Percentiles rank a stretch among this genome's conserved stretches.
Conservation (phyloP, 2,329 filamentous ascomycete species). For the Cercospora brassicicola region DNA sequence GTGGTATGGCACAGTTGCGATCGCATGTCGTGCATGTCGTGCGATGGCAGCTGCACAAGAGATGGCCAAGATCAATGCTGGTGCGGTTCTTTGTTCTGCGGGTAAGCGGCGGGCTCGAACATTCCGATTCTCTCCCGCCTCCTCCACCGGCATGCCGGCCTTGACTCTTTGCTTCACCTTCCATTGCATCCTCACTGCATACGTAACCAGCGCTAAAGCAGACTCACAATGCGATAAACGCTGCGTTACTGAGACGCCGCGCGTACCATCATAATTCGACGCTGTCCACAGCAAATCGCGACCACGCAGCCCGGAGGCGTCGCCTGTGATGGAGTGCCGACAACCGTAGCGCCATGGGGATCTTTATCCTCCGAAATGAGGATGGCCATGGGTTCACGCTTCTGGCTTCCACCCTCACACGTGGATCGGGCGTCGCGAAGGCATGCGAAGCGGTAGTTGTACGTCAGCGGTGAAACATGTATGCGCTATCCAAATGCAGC, state of each 20-base stretch:
- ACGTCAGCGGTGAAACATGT: not conserved
- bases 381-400: not conserved
- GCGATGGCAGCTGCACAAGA: not conserved
- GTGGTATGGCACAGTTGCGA: not conserved
- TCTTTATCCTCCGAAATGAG: slow-evolving; percentile 4
- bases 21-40: not conserved
- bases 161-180: not conserved
- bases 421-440: not conserved
- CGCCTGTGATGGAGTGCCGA: slow-evolving; percentile 13
- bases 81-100: not conserved
- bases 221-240: not conserved
- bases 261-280: not conserved
- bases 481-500: not conserved
- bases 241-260: not conserved
- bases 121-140: not conserved
- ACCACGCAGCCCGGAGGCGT: not conserved
- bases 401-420: not conserved
- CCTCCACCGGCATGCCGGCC: not conserved
- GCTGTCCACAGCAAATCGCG: not conserved
- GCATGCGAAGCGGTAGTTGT: not conserved
- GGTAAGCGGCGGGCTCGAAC: not conserved
- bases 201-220: not conserved
- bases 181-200: not conserved
- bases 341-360: slow-evolving; percentile 5
- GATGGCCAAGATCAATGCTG: not conserved